Evolutionary conservation across 1,284 basidiomycete species (phyloP).

Genomic region (Trichosporon faecale): DNA sequence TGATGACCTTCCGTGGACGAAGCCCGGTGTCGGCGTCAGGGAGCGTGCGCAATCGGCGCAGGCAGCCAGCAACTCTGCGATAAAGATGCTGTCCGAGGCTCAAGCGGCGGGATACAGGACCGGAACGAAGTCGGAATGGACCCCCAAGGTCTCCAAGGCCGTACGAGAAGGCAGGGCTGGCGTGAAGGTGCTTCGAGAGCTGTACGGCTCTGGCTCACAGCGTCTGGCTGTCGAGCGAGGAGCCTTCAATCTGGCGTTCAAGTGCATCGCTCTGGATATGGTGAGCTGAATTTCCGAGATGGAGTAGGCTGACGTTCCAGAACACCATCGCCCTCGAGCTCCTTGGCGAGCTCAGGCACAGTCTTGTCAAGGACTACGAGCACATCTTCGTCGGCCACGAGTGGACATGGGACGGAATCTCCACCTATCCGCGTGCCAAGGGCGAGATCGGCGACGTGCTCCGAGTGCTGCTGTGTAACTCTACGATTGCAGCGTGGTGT

Average conservation of each 20-base stretch:
- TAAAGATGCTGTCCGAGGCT: conserved; percentile 13
- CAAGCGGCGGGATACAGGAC: conserved; percentile 12
- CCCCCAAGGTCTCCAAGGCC: conserved; percentile 2
- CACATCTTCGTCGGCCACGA: not conserved
- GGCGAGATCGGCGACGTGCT: conserved; percentile 20
- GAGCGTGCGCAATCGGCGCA: conserved; percentile 24
- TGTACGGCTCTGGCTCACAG: conserved; percentile 25
- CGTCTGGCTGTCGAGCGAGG: conserved; percentile 36
- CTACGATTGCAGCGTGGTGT: conserved; percentile 31
- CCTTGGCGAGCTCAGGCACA: conserved; percentile 23
- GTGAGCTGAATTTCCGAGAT: conserved; percentile 24
- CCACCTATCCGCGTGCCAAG: conserved; percentile 11
- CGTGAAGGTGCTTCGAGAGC: conserved; percentile 29
- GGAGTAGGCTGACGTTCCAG: conserved; percentile 20
- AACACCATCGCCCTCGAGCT: conserved; percentile 26
- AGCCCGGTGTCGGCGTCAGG: conserved; percentile 6
- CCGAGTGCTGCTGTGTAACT: conserved; percentile 22
- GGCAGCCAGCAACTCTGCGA: conserved; percentile 13
- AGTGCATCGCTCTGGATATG: conserved; percentile 32
- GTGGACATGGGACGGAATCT: conserved; percentile 6
- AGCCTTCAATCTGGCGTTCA: conserved; percentile 25
- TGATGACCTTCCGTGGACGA: conserved; percentile 17
- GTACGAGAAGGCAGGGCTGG: conserved; percentile 18
- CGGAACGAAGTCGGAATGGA: conserved; percentile 2
- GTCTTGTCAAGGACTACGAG: conserved; percentile 29